phyloP scores from a whole-genome alignment of 148 eudicot species.

The Rhododendron griersonianum region DNA sequence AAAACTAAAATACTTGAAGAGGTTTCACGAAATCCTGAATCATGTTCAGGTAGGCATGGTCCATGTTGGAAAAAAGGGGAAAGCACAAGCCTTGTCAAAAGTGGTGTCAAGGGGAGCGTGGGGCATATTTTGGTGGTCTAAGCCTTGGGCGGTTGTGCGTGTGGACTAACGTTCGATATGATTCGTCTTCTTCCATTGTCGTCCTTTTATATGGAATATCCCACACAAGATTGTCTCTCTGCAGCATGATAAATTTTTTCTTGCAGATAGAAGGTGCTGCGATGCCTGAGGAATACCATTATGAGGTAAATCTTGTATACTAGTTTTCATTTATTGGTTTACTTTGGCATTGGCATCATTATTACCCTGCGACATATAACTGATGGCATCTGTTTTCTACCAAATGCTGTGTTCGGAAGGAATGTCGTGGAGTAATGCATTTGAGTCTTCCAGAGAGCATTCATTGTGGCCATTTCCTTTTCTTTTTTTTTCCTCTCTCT shows the following conservation, averaged over 20 bases:
- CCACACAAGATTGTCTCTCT: not conserved
- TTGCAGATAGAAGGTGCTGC: slow-evolving; percentile 61
- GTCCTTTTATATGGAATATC: not conserved
- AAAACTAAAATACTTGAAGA: not conserved
- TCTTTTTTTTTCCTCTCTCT: not conserved
- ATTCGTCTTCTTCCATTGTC: not conserved
- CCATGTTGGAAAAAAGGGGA: not conserved
- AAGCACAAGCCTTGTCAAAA: not conserved
- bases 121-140: not conserved
- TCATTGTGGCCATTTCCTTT: not conserved
- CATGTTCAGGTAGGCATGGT: not conserved
- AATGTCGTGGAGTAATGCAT: not conserved
- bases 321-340: not conserved
- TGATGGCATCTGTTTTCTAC: not conserved
- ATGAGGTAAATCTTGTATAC: slow-evolving; percentile 45
- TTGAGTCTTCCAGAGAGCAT: not conserved
- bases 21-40: not conserved
- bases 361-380: no score
- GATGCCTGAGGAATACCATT: slow-evolving; percentile 76
- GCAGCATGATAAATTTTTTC: slow-evolving; percentile 8
- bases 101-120: not conserved
- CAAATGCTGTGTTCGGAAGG: not conserved
- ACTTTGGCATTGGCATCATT: not conserved
- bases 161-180: not conserved
- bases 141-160: not conserved